Percentiles rank a stretch among this genome's conserved stretches.
phyloP scores from a whole-genome alignment of 495 filamentous ascomycete genomes.

The Aspergillus biplanus region DNA sequence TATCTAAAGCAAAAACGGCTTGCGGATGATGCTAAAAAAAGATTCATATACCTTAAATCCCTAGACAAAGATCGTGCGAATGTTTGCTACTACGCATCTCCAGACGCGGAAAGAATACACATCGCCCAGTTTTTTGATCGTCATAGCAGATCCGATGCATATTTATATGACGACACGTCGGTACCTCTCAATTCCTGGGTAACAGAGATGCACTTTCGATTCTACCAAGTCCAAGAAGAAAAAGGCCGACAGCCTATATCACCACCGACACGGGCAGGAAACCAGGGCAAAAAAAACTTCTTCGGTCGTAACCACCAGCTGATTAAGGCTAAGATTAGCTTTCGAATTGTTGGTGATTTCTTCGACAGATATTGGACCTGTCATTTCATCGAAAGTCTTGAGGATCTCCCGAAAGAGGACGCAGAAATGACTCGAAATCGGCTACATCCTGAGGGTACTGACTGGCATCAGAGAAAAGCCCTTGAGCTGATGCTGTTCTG shows the following conservation, averaged over 20 bases:
- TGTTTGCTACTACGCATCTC: constrained; percentile 14
- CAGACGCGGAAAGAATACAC: constrained; percentile 10
- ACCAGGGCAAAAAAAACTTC: not conserved
- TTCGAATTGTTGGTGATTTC: constrained; percentile 17
- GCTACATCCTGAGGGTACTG: constrained; percentile 1
- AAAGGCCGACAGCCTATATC: too few relatives aligned
- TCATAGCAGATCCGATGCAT: constrained; percentile 13
- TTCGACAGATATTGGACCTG: constrained; percentile 20
- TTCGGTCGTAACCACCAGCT: not conserved
- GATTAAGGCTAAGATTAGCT: constrained; percentile 3
- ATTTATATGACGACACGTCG: constrained; percentile 16
- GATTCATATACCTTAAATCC: constrained; percentile 17
- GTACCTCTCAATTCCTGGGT: constrained; percentile 15
- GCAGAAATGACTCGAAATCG: not conserved
- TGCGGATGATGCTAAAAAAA: constrained; percentile 14
- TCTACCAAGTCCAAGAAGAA: not conserved
- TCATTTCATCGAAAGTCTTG: constrained; percentile 1
- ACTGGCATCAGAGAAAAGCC: constrained; percentile 26
- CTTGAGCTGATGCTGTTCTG: constrained; percentile 24
- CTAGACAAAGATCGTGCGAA: constrained; percentile 3
- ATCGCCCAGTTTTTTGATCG: constrained; percentile 17
- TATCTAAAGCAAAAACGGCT: not conserved
- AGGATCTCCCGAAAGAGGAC: not conserved
- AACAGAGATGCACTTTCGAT: constrained; percentile 15
- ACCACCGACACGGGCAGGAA: too few relatives aligned